Percentiles rank a stretch among this genome's conserved stretches.
phyloP scores from a whole-genome alignment of 805 yeast genomes.

The Wickerhamomyces bisporus region DNA sequence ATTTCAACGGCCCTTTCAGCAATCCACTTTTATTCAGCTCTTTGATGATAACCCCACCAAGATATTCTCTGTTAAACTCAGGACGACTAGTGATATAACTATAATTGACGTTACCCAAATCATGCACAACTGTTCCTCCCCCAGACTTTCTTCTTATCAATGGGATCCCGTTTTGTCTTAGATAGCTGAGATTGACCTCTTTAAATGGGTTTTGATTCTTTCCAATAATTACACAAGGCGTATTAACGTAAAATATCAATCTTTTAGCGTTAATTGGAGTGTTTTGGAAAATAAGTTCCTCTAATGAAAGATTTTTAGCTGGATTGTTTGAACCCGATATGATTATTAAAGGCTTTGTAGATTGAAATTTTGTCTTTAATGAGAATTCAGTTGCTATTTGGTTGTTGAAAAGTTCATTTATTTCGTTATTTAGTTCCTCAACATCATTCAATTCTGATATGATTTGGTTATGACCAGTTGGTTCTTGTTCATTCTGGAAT shows the following conservation, averaged over 20 bases:
- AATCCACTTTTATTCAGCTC: conserved; percentile 16
- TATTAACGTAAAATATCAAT: conserved; percentile 67
- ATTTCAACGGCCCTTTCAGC: conserved; percentile 28
- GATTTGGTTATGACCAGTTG: neutral
- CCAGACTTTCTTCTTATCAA: conserved; percentile 79
- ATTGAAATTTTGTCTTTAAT: conserved; percentile 20
- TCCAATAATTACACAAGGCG: conserved; percentile 89
- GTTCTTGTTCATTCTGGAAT: conserved; percentile 16
- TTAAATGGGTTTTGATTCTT: conserved; percentile 95
- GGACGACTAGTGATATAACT: conserved; percentile 69
- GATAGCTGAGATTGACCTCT: conserved; percentile 62
- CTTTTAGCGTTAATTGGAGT: conserved; percentile 53
- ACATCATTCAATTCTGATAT: conserved; percentile 20
- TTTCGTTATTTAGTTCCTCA: conserved; percentile 30
- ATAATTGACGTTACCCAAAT: conserved; percentile 81
- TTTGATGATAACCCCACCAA: conserved; percentile 34
- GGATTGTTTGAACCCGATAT: conserved; percentile 63
- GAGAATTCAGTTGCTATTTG: conserved; percentile 10
- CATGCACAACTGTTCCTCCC: conserved; percentile 97
- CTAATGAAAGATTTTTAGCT: conserved; percentile 71
- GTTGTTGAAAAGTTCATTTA: conserved; percentile 25
- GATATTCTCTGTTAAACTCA: conserved; percentile 49
- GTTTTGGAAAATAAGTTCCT: conserved; percentile 64
- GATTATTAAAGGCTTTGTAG: conserved; percentile 44
- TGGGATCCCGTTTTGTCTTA: conserved; percentile 50